Base-by-base conservation (phyloP, 768 basidiomycete species). In the Aureoboletus auriporus region DNA sequence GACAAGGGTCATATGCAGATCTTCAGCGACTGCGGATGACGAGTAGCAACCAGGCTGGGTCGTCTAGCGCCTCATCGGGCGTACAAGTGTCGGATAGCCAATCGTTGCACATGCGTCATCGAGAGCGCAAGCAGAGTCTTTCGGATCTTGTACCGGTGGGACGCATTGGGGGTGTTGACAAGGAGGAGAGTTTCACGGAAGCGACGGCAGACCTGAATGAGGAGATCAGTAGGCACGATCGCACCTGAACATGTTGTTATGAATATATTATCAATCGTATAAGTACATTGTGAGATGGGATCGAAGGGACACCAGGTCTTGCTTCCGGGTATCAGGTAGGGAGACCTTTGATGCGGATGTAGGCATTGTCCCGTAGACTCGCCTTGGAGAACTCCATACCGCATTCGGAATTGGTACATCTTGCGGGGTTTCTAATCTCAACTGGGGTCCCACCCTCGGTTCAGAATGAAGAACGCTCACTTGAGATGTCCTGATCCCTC, bases 1-100 rank as follows among this genome's bases (percentile, higher is more conserved):
- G 81, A 16, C 80, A 80, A 50, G 81, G 78, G 40, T 89, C 87
- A 17, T 92, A 86, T 57, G 89, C 89, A n/a, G 84, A 92, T 68
- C 65, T 92, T 43, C 87, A 89, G 66, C 75, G 80, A 53, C 72
- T 86, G 17, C 81, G 82, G 48, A 67, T 69, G 67, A 58, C 66
- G 39, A 38, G 57, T 23, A 23, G 4, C 36, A 46, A 51, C 43
- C 61, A 51, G n/a, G 29, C 36, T 27, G 42, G 39, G 26, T 20
- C 50, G 12, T 49, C 61, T 13, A 28, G 49, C 10, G 16, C 47
- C 10, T 59, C 58, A 8, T 52, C 56, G 2, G 42, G 58, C 44
- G 12, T 57, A 36, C 65, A 53, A 16, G 31, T 37, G 3, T 43
- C 58, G 8, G 72, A 75, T 20, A 62, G 65, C 20, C 75, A 78